Base-by-base conservation (phyloP, 768 basidiomycete species). In the Hydnum rufescens region DNA sequence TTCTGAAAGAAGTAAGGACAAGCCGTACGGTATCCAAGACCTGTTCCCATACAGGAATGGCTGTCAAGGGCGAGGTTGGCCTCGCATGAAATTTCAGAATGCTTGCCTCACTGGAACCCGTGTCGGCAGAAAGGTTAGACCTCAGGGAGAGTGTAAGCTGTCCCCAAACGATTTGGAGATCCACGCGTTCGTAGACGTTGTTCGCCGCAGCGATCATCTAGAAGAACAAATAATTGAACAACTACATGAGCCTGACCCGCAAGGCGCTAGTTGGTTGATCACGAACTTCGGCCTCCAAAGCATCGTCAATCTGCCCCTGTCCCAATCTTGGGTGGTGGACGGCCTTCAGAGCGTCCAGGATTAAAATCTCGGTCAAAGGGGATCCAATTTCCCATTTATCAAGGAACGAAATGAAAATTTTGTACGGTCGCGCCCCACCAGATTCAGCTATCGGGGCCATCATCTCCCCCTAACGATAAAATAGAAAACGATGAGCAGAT, bases 341-440 rank as follows among this genome's bases (percentile, higher is more conserved):
- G n/a, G 84, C 77, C 50, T 71, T 77, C 60, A 96, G 77, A 0
- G 85, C 72, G 58, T 93, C 85, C 58, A 83, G 76, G 6, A 85
- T 75, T 50, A 96, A 66, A 4, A 69, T 70, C 36, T 88, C 81
- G 0, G 89, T 89, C 26, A 99, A 64, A 0, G 74, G 71, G 4
- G 74, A 75, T 3, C 93, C 93, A 43, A 97, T 81, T 63, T 97
- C 95, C 85, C 88, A 96, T 64, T 95, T 95, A 64, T 99, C 95
- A 58, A 96, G 68, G 18, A 97, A 65, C 1, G 89, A 92, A 23
- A 97, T 80, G 64, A 95, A 92, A 31, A 97, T 83, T 65, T 92
- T 93, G 74, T 90, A 97, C 0, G 95, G 88, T 25, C 86, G 70
- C 3, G 83, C 82, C 55, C 80, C 78, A 0, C 81, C 70, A 57